Evolutionary conservation across 768 basidiomycete genomes (phyloP).

Genomic region (Rhizopogon vulgaris): DNA sequence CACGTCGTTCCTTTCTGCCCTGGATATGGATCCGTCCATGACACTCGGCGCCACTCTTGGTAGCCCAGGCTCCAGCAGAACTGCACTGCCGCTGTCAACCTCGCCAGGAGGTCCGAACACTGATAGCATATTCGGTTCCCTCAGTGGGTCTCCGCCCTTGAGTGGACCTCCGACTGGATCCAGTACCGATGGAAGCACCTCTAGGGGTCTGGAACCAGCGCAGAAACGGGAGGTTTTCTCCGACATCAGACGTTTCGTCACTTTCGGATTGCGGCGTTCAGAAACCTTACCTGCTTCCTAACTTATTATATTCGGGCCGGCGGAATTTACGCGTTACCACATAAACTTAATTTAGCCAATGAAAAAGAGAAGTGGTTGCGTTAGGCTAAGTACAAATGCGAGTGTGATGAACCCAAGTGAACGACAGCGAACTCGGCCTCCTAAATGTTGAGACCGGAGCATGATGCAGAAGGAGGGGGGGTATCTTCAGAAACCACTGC

Average conservation of each 20-base stretch:
- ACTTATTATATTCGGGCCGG: background rate
- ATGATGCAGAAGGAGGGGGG: background rate
- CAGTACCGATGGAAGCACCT: constrained; percentile 33
- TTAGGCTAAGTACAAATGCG: constrained; percentile 3
- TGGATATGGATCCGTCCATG: constrained; percentile 90
- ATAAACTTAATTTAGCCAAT: background rate
- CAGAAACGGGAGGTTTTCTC: constrained; percentile 79
- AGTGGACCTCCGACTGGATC: constrained; percentile 61
- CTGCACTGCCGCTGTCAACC: constrained; percentile 43
- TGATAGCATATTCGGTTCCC: constrained; percentile 51
- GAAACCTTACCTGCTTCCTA: background rate
- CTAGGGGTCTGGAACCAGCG: constrained; percentile 35
- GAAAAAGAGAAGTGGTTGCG: background rate
- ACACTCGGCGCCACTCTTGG: constrained; percentile 46
- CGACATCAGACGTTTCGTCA: constrained; percentile 83
- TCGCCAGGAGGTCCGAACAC: constrained; percentile 21
- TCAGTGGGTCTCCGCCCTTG: constrained; percentile 52
- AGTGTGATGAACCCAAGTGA: background rate
- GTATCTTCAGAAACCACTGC: background rate
- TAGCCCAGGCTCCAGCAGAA: constrained; percentile 61
- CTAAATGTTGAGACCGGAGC: background rate
- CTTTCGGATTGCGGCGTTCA: constrained; percentile 71
- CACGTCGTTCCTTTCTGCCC: constrained; percentile 85
- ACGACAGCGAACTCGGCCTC: background rate
- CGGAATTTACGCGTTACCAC: background rate